Evolutionary conservation across 2,329 filamentous ascomycete species (phyloP).

Genomic region (Myriosclerotinia curreyana): DNA sequence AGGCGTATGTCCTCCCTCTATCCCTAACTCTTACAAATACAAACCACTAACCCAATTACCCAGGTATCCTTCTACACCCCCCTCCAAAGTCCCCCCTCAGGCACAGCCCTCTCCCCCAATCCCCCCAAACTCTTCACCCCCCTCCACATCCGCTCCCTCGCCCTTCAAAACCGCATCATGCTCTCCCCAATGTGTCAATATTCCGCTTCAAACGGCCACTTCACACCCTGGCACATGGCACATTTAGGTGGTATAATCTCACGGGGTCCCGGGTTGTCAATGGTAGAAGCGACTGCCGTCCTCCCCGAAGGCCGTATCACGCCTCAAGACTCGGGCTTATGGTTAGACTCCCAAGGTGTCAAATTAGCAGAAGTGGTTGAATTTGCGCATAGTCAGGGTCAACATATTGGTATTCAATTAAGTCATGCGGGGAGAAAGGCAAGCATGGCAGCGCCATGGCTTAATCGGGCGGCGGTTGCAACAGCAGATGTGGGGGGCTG

Average conservation of each 20-base stretch:
- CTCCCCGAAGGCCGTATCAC: slow-evolving; percentile 76
- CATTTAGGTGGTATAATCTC: slow-evolving; percentile 77
- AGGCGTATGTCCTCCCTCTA: slow-evolving; percentile 27
- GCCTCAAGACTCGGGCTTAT: slow-evolving; percentile 74
- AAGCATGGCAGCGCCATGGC: slow-evolving; percentile 60
- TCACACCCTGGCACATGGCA: slow-evolving; percentile 77
- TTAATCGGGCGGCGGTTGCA: slow-evolving; percentile 52
- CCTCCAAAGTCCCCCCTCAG: slow-evolving; percentile 45
- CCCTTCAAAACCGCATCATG: slow-evolving; percentile 65
- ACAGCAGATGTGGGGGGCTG: slow-evolving; percentile 52
- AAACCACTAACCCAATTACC: background rate
- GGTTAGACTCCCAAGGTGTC: slow-evolving; percentile 78
- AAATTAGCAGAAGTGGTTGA: slow-evolving; percentile 65
- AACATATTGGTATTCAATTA: slow-evolving; percentile 76
- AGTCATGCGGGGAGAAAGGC: slow-evolving; percentile 75
- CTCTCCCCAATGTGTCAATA: slow-evolving; percentile 66
- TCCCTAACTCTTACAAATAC: background rate
- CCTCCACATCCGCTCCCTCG: slow-evolving; percentile 46
- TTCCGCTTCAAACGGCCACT: slow-evolving; percentile 65
- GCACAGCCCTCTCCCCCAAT: slow-evolving; percentile 46
- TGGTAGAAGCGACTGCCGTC: slow-evolving; percentile 77
- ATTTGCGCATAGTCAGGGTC: slow-evolving; percentile 74
- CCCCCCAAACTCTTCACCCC: slow-evolving; percentile 49
- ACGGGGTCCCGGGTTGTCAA: slow-evolving; percentile 69
- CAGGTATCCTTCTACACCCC: slow-evolving; percentile 47